Evolutionary conservation across 2,329 filamentous ascomycete genomes (phyloP), one percentile per base, ranked within the genome.

Genomic region (Botryosphaeria dothidea): DNA sequence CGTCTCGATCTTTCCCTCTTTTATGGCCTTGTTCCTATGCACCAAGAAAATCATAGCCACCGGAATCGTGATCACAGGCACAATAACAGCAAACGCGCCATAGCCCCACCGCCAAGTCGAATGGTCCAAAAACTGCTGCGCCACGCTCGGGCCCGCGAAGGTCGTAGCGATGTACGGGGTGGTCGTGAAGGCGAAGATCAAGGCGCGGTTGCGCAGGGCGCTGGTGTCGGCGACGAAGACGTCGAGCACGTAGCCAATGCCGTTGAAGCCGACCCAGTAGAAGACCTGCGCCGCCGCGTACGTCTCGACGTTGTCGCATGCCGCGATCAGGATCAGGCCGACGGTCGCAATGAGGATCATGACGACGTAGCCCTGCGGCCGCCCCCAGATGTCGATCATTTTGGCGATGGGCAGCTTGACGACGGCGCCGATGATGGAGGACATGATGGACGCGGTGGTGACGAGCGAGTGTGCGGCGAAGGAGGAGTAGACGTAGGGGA

Each of bases 151-250:
- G 2, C 87, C 84, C 52, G 87, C 81, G 78, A 86, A 92, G 1
- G 87, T 85, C 1, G 88, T 90, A 68, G 86, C 83, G 67, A 92
- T 84, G 70, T 88, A 90, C 0, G 90, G 89, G 0, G 89, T 86
- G 48, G 82, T 83, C 11, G 86, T 83, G 65, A 90, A 83, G 1
- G 88, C 87, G 49, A 87, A 85, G 70, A 89, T 84, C 61, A 92
- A 80, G 13, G 85, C 86, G 72, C 89, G 82, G 70, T 90, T 89
- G 66, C 85, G 82, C 45, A 92, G 78, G n/a, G 83, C 82, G 0
- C 88, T 88, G 1, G 88, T 90, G 69, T 92, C 90, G 27, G 89
- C 87, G 66, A 89, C 85, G 71, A 91, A 87, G 29, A 92, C 84
- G 66, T 84, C 83, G n/a, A 90, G 78, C 34, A 84, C 83, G 70